Conservation (phyloP, 2,329 filamentous ascomycete genomes). For the Clonostachys chloroleuca region DNA sequence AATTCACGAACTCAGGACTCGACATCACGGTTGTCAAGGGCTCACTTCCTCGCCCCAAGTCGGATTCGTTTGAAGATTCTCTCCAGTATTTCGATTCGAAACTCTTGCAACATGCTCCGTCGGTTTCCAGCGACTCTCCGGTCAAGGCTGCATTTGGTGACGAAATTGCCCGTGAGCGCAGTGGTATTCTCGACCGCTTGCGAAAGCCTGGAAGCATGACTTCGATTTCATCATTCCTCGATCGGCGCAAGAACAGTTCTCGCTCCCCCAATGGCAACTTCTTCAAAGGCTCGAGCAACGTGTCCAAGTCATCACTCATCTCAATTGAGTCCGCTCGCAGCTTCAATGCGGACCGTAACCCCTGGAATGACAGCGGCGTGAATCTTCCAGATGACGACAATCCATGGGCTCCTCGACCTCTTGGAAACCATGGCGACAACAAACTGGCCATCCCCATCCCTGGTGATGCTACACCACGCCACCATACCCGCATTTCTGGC, state of each 20-base stretch:
- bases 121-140: conserved; percentile 79
- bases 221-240: conserved; percentile 92
- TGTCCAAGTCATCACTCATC: conserved; percentile 91
- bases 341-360: conserved; percentile 86
- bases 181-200: conserved; percentile 85
- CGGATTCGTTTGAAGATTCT: conserved; percentile 96
- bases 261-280: conserved; percentile 77
- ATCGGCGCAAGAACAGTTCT: conserved; percentile 89
- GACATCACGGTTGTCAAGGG: conserved; percentile 85
- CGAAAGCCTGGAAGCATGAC: conserved; percentile 94
- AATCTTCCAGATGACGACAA: conserved; percentile 88
- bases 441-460: conserved; percentile 64
- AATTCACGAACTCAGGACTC: conserved; percentile 84
- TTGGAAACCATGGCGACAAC: conserved; percentile 60
- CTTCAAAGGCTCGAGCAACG: conserved; percentile 88
- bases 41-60: conserved; percentile 95
- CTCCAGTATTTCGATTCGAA: conserved; percentile 97
- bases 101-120: conserved; percentile 82
- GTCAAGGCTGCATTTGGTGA: conserved; percentile 81
- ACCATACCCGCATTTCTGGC: conserved; percentile 78
- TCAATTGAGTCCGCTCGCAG: conserved; percentile 94
- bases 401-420: conserved; percentile 57
- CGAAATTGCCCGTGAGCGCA: conserved; percentile 73
- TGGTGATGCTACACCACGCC: conserved; percentile 80
- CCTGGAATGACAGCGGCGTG: conserved; percentile 96